Evolutionary conservation across 139 green algal genomes (phyloP).

Genomic region (Coelastrella sp.): DNA sequence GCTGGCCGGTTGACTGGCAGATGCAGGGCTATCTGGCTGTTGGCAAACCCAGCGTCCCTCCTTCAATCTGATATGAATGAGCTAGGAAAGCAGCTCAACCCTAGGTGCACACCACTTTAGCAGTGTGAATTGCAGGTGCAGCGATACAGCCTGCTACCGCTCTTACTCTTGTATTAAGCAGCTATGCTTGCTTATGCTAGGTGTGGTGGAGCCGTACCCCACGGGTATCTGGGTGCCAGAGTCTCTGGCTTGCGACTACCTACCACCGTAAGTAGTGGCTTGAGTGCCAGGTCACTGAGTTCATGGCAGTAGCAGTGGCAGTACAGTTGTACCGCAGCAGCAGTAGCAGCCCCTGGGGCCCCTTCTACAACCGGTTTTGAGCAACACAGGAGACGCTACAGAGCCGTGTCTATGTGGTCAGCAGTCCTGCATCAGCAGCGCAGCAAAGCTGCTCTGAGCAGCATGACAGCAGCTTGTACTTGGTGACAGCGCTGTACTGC

Average conservation of each 20-base stretch:
- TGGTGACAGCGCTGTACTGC: background rate
- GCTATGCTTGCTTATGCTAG: background rate
- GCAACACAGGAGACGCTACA: background rate
- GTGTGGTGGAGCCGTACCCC: conserved; percentile 31
- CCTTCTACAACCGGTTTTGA: background rate
- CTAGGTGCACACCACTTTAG: too few relatives aligned
- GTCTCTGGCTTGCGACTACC: conserved; percentile 37
- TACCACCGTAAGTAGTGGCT: conserved; percentile 35
- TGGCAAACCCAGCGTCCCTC: too few relatives aligned
- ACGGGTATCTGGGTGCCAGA: conserved; percentile 35
- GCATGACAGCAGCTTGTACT: background rate
- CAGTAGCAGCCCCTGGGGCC: background rate
- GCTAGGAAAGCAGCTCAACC: too few relatives aligned
- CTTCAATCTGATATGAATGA: too few relatives aligned
- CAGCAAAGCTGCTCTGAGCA: background rate
- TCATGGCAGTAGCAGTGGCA: background rate
- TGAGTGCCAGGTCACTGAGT: too few relatives aligned
- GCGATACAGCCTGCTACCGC: background rate
- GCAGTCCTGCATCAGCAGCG: too few relatives aligned
- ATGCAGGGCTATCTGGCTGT: too few relatives aligned
- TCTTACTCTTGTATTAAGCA: background rate
- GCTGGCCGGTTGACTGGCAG: background rate
- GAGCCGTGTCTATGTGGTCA: too few relatives aligned
- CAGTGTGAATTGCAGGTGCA: background rate
- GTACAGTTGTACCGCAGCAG: background rate